Base-by-base conservation (phyloP, 2,329 filamentous ascomycete genomes). In the Clonostachys sp. region DNA sequence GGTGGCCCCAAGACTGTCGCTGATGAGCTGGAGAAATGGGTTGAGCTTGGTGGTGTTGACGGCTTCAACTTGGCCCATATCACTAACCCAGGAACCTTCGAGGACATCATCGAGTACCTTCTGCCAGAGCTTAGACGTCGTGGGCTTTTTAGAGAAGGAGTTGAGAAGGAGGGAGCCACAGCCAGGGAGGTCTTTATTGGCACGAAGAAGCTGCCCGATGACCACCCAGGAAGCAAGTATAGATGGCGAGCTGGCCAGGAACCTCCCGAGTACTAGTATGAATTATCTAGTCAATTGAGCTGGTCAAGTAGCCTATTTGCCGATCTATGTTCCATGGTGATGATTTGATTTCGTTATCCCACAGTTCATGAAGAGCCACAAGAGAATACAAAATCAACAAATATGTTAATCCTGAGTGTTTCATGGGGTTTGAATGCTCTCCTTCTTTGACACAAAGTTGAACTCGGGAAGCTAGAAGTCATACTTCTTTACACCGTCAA, bases 101-200 rank as follows among this genome's bases (percentile, higher is more conserved):
- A 79, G 46, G 82, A 86, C 52, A 77, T 86, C 9, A 75, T 81
- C 41, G 78, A 85, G 34, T 66, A 81, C 6, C 62, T 86, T 13
- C 57, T 86, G 4, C 83, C 83, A 0, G 83, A 86, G 54, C 62
- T 87, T n/a, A 72, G 70, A 30, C 65, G 63, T 12, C 47, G 51
- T 20, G 50, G 50, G 3, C 34, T 53, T 9, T 52, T 53, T 24
- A 45, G 51, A 39, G 44, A 16, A 14, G 30, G 30, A 4, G 47
- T 52, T 3, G 50, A 50, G 20, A 53, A 50, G 30, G 50, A 53
- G 18, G 50, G 50, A 1, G 50, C 45, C 16, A 53, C 51, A 10
- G 50, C 50, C 18, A 51, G 50, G 43, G 51, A 52, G n/a, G 51
- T 52, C 5, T 53, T 53, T 7, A 48, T 52, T 33, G 47, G 50